Conservation (phyloP, 371 early-diverging fungal genomes). For the Mortierella sp. region DNA sequence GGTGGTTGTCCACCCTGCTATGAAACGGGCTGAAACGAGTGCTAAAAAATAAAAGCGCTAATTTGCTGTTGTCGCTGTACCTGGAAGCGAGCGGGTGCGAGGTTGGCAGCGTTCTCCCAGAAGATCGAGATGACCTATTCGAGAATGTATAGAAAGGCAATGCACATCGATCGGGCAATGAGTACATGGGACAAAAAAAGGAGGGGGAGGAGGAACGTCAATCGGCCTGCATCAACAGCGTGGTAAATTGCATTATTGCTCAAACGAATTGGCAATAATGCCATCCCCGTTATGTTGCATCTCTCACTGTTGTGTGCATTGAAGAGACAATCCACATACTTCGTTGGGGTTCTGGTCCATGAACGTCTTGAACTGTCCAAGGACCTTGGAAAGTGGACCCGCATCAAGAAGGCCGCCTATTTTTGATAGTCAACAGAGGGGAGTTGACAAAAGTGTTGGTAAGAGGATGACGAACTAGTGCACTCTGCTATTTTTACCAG, state of each 20-base stretch:
- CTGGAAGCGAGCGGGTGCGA: constrained; percentile 64
- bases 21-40: too few relatives aligned
- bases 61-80: constrained; percentile 5
- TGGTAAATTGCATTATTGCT: too few relatives aligned
- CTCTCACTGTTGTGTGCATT: too few relatives aligned
- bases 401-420: constrained; percentile 65
- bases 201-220: neutral
- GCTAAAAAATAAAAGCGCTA: neutral
- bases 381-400: constrained; percentile 66
- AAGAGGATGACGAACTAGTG: neutral
- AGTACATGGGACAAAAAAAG: neutral
- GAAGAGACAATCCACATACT: constrained; percentile 7
- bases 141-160: neutral
- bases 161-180: neutral
- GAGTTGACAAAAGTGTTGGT: neutral
- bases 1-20: neutral
- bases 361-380: constrained; percentile 66
- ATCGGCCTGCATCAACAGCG: neutral
- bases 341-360: constrained; percentile 75
- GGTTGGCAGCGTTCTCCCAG: constrained; percentile 74
- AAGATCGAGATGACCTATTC: constrained; percentile 73
- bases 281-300: neutral
- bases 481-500: neutral
- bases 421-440: neutral
- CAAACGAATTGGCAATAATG: too few relatives aligned